Evolutionary conservation across 306 rosid genomes (phyloP).

Genomic region (Citrullus amarus): DNA sequence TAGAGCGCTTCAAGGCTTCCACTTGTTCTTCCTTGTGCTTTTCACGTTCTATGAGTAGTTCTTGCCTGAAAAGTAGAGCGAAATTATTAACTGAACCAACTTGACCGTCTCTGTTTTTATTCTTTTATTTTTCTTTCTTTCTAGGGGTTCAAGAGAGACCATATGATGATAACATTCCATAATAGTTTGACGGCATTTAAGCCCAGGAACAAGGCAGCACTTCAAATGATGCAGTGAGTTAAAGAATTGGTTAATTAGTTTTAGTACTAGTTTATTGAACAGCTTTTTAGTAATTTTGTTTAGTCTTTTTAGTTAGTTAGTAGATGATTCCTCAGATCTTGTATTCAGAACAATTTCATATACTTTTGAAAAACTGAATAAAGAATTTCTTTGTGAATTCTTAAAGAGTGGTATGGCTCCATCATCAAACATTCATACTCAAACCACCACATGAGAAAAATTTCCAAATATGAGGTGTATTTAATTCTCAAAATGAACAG

Average conservation of each 20-base stretch:
- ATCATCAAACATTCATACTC: background rate
- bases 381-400: background rate
- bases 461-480: background rate
- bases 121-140: background rate
- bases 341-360: background rate
- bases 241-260: background rate
- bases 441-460: background rate
- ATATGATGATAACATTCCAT: background rate
- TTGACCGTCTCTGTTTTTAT: background rate
- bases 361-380: background rate
- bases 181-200: background rate
- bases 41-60: slow-evolving; percentile 61
- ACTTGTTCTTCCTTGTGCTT: slow-evolving; percentile 86
- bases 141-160: background rate
- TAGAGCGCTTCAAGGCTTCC: slow-evolving; percentile 49
- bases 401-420: background rate
- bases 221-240: background rate
- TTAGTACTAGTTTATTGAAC: background rate
- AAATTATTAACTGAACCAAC: background rate
- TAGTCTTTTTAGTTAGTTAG: background rate
- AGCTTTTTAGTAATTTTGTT: background rate
- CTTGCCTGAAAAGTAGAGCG: slow-evolving; percentile 42
- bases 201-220: background rate
- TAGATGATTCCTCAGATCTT: background rate
- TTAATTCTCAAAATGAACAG: background rate